Base-by-base conservation (phyloP, 768 basidiomycete species). In the Crepidotus variabilis region DNA sequence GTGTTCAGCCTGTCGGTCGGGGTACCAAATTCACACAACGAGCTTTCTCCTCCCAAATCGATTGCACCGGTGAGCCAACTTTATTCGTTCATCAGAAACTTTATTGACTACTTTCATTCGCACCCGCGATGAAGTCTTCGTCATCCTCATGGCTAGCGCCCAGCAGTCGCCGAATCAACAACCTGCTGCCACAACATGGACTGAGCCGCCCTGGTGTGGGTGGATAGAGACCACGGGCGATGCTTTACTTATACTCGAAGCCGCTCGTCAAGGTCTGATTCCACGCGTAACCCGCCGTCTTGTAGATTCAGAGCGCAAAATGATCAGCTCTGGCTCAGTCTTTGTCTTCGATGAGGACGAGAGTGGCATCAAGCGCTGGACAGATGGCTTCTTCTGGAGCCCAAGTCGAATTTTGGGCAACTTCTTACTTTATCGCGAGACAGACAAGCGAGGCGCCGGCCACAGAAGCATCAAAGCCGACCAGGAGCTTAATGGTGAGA, bases 281-380 rank as follows among this genome's bases (percentile, higher is more conserved):
- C 94, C 94, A 8, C 81, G 93, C 56, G 92, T 98, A 21, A 95
- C 94, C 33, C 84, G 95, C 43, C 85, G 95, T 39, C 83, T 98
- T 51, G 91, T 94, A 59, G 95, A 97, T 68, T 82, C 90, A 32
- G 95, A 98, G 71, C 83, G 93, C 56, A 88, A 85, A 66, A 92
- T 96, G 87, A 94, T 98, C 69, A 87, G 87, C 16, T 90, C 88
- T 6, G 95, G 95, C 55, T 90, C 90, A 6, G 93, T 98, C 10
- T 98, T 98, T 65, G 95, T 97, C 61, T 98, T 97, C 67, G 93
- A 98, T 71, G 95, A 97, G 76, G 89, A 93, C 65, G 94, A 96
- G 73, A 93, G 91, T 65, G 94, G 94, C 23, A 98, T 98, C 76
- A 96, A 95, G 75, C 82, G 95, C 46, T 97, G 94, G 92, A 98